Base-by-base conservation (phyloP, 225 moss, liverwort and hornwort species). In the Bryum argenteum region DNA sequence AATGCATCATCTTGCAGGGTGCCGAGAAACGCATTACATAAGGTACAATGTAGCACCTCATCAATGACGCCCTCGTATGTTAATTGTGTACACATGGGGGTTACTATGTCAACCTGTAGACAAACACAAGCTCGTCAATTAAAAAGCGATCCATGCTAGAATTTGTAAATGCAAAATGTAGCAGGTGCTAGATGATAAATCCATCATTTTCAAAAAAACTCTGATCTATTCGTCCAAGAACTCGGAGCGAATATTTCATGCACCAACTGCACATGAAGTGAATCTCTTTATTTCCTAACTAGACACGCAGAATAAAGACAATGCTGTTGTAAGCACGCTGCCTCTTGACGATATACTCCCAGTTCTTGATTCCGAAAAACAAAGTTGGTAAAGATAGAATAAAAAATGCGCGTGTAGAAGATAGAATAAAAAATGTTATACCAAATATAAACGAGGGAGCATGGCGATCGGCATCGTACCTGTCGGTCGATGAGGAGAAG, bases 31-130 rank as follows among this genome's bases (percentile, higher is more conserved):
- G 23, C 61, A 61, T 73, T 14, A 56, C 37, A 40, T 33, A 66
- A 56, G 53, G 26, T 54, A 59, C 48, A 16, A 70, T 58, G 57
- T 48, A 71, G 72, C 63, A 90, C 90, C 90, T 94, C 94, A 75
- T 94, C 94, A 70, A 94, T 89, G 22, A 91, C 71, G 57, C 91
- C 94, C 75, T 94, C 94, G 73, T 90, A 94, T 5, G 90, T 91
- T 54, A 94, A 83, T 73, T 94, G 94, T 70, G 88, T 88, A 70
- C 94, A 94, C 94, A 94, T 91, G 24, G 94, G 91, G 33, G 94
- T 91, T 48, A 94, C 82, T 45, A 89, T 78, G 80, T 94, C 94
- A 62, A 90, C 87, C 90, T 87, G 80, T 56, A 69, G 48, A 59
- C 23, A 26, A 43, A 13, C 33, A 12, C 75, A 76, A 26, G 39